Conservation (phyloP, 23 red algal genomes). For the Gracilaria caudata region DNA sequence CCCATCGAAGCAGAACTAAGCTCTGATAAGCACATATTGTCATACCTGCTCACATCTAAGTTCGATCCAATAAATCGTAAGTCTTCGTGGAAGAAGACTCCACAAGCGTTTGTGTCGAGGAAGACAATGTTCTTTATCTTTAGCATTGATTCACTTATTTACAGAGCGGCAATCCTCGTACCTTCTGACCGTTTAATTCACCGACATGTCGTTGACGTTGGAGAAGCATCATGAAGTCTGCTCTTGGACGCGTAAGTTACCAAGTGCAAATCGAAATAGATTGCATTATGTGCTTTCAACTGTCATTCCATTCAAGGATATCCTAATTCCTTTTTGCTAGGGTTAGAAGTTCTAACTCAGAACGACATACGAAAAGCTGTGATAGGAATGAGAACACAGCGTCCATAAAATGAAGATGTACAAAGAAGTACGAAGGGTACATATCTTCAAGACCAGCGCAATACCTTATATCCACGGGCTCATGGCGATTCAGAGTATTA, state of each 20-base stretch:
- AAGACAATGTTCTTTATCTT: neutral
- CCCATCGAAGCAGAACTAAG: conserved; percentile 4
- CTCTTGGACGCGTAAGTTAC: neutral
- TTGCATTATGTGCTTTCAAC: neutral
- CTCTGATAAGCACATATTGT: neutral
- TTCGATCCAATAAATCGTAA: conserved; percentile 1
- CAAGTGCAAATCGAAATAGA: neutral
- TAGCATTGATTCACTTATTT: neutral
- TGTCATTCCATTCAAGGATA: neutral
- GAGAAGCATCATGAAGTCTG: neutral
- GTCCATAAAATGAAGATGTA: too few species aligned
- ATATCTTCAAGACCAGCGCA: too few species aligned
- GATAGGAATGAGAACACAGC: too few species aligned
- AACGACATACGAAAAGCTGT: too few species aligned
- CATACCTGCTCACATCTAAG: neutral
- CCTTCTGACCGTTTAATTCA: neutral
- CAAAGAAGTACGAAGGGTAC: too few species aligned
- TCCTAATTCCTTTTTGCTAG: neutral
- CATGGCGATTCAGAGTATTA: too few species aligned
- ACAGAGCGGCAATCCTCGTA: neutral
- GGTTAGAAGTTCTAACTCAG: neutral
- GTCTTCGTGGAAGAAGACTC: neutral
- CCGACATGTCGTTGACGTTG: neutral
- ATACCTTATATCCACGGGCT: too few species aligned
- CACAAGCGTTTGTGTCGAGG: neutral